phyloP scores from a whole-genome alignment of 768 basidiomycete species.

The Termitomyces sp. region DNA sequence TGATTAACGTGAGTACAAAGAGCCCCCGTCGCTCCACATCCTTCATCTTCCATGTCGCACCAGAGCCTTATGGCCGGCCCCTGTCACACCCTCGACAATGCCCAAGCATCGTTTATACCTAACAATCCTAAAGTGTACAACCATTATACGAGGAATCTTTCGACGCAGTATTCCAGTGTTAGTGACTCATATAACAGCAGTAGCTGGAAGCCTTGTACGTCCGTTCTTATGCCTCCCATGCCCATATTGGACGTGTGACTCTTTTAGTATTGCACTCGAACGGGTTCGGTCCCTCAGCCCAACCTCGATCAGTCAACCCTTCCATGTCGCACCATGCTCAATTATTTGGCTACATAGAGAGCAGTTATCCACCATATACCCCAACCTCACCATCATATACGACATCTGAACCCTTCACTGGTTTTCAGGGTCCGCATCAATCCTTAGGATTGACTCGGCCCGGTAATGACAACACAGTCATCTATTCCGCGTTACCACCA shows the following conservation, averaged over 20 bases:
- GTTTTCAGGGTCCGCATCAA: conserved; percentile 7
- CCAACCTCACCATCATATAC: conserved; percentile 5
- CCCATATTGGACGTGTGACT: background rate
- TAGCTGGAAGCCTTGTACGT: conserved; percentile 9
- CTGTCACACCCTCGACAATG: conserved; percentile 10
- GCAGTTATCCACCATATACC: conserved; percentile 3
- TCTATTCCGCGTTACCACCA: conserved; percentile 9
- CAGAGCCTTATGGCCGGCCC: conserved; percentile 8
- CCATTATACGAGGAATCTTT: conserved; percentile 7
- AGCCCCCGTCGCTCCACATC: conserved; percentile 2
- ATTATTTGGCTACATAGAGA: background rate
- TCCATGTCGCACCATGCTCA: background rate
- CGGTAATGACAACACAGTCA: conserved; percentile 6
- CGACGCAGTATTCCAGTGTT: conserved; percentile 6
- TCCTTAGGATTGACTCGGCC: background rate
- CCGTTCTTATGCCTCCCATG: background rate
- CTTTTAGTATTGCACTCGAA: background rate
- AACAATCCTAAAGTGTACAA: conserved; percentile 8
- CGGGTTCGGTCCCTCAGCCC: conserved; percentile 2
- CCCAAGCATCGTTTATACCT: conserved; percentile 9
- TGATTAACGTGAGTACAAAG: conserved; percentile 6
- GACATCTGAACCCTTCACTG: conserved; percentile 1
- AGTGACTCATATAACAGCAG: background rate
- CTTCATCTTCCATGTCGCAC: conserved; percentile 6
- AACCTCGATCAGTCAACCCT: conserved; percentile 2